Evolutionary conservation across 495 filamentous ascomycete genomes (phyloP).

Genomic region (Parathielavia appendiculata): DNA sequence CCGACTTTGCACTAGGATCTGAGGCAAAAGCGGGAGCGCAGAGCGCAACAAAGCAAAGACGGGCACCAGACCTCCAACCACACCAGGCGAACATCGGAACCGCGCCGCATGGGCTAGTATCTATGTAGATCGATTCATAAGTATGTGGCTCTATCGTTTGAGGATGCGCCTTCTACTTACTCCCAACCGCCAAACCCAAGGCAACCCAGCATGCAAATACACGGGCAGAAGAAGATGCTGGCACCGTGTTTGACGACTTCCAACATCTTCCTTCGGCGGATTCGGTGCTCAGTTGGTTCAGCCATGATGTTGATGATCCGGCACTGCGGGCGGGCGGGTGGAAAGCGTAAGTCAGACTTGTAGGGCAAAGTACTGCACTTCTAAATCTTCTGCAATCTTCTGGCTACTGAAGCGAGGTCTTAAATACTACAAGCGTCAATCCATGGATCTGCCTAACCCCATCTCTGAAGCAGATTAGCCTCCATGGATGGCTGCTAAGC

Average conservation of each 20-base stretch:
- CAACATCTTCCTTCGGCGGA: neutral
- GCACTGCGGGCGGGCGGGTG: neutral
- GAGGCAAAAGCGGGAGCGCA: too few relatives aligned
- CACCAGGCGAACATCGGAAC: neutral
- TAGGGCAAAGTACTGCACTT: neutral
- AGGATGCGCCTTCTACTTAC: neutral
- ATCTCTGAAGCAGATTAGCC: neutral
- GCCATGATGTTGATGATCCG: neutral
- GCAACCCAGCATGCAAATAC: neutral
- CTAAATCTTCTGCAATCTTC: neutral
- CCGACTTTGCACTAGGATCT: too few relatives aligned
- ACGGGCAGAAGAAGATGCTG: neutral
- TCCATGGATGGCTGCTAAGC: neutral
- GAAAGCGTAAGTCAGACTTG: neutral
- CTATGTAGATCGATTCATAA: neutral
- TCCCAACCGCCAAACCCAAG: neutral
- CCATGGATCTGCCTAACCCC: neutral
- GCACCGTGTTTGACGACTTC: neutral
- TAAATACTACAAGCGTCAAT: neutral
- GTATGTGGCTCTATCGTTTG: neutral
- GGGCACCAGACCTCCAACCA: too few relatives aligned
- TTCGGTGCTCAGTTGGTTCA: neutral
- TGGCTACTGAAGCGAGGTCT: neutral
- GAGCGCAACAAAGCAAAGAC: too few relatives aligned
- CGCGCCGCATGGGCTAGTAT: slow-evolving; percentile 1